These are phyloP conservation scores for Aegilops umbellulata DNA, from an alignment of 176 grass and related monocot genomes.

Conservation along the genomic window DNA sequence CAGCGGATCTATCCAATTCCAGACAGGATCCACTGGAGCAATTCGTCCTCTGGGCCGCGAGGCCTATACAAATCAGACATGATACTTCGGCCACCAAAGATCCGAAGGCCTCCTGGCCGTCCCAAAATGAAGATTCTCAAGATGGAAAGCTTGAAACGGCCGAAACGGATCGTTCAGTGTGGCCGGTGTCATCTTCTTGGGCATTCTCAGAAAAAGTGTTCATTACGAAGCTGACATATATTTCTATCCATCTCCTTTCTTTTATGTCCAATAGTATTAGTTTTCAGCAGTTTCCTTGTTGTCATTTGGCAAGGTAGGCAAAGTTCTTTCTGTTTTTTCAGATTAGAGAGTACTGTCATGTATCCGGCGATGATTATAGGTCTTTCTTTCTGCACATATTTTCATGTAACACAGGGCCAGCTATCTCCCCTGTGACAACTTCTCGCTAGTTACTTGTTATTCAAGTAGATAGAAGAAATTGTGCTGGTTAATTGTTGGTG, in stretches of 20 bases:
- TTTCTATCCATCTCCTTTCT: neutral
- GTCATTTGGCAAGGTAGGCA: constrained; percentile 7
- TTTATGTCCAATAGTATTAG: constrained; percentile 13
- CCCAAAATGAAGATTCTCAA: constrained; percentile 99
- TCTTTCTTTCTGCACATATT: constrained; percentile 1
- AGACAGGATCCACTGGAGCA: constrained; percentile 69
- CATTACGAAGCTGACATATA: constrained; percentile 47
- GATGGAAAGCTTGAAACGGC: constrained; percentile 88
- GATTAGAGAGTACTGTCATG: neutral
- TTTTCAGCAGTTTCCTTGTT: constrained; percentile 1
- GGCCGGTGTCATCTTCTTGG: constrained; percentile 89
- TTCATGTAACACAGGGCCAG: neutral
- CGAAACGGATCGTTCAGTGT: constrained; percentile 87
- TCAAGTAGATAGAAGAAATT: neutral
- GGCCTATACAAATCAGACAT: constrained; percentile 52
- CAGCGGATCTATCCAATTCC: constrained; percentile 71
- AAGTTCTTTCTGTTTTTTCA: neutral
- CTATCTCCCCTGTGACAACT: neutral
- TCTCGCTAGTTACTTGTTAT: neutral
- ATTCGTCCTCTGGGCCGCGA: constrained; percentile 28
- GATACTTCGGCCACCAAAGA: constrained; percentile 72
- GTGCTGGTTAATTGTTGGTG: neutral
- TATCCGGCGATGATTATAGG: neutral
- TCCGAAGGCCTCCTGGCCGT: constrained; percentile 79
- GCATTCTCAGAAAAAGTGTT: constrained; percentile 97